phyloP scores from a whole-genome alignment of 225 moss, liverwort and hornwort genomes.

The Bryoerythrophyllum caledonicum region DNA sequence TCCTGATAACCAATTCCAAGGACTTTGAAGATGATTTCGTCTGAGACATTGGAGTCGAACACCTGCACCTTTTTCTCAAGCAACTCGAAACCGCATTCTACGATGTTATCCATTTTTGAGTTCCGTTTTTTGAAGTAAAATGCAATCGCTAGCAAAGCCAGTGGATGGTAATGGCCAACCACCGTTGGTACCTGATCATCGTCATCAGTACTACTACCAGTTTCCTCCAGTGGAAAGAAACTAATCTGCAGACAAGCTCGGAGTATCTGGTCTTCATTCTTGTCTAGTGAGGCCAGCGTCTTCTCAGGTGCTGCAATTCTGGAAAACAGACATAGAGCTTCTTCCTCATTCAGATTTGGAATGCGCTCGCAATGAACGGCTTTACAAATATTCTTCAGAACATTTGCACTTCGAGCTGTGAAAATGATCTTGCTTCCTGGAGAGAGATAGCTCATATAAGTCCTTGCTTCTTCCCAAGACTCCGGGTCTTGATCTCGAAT shows the following conservation, averaged over 20 bases:
- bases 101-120: not conserved
- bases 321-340: slow-evolving; percentile 24
- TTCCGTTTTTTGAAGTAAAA: slow-evolving; percentile 13
- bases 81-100: not conserved
- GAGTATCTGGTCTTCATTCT: accelerated
- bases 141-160: slow-evolving; percentile 25
- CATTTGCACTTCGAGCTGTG: not conserved
- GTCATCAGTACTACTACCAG: not conserved
- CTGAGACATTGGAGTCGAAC: not conserved
- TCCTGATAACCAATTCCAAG: slow-evolving; percentile 13
- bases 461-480: not conserved
- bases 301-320: not conserved
- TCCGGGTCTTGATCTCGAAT: not conserved
- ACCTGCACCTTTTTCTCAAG: not conserved
- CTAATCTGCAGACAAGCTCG: slow-evolving; percentile 7
- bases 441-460: slow-evolving; percentile 4
- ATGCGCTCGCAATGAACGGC: slow-evolving; percentile 8
- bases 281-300: not conserved
- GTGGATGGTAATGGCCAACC: slow-evolving; percentile 22
- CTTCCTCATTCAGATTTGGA: slow-evolving; percentile 18
- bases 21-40: not conserved
- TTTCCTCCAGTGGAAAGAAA: not conserved
- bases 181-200: not conserved
- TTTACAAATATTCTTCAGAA: not conserved
- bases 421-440: slow-evolving; percentile 17